phyloP scores from a whole-genome alignment of 208 protist genomes.

The Wallacemonas rigidus region DNA sequence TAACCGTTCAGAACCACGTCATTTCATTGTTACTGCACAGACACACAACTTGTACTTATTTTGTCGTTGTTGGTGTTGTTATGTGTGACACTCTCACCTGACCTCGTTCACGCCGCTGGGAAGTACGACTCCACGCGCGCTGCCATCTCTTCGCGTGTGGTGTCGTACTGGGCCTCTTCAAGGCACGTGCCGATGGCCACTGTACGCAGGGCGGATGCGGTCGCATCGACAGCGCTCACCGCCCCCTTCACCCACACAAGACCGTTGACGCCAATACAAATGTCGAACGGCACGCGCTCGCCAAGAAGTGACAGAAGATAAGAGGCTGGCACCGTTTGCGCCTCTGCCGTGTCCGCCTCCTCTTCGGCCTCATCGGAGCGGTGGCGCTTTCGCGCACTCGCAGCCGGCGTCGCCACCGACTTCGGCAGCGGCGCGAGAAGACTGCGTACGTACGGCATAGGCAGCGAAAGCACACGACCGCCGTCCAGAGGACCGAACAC shows the following conservation, averaged over 20 bases:
- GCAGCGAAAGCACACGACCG: slow-evolving; percentile 66
- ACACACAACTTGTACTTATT: neutral
- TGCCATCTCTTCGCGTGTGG: slow-evolving; percentile 66
- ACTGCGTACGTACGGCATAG: slow-evolving; percentile 64
- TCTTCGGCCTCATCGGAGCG: slow-evolving; percentile 16
- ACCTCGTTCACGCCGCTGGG: slow-evolving; percentile 18
- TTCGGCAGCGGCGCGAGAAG: slow-evolving; percentile 43
- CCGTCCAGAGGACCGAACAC: slow-evolving; percentile 75
- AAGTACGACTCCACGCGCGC: slow-evolving; percentile 75
- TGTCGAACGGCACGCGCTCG: slow-evolving; percentile 68
- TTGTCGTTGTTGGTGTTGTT: neutral
- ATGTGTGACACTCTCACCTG: neutral
- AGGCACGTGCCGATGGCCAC: slow-evolving; percentile 78
- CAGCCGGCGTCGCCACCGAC: neutral
- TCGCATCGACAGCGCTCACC: slow-evolving; percentile 39
- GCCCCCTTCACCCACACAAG: slow-evolving; percentile 82
- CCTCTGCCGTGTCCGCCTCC: neutral
- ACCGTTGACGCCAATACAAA: slow-evolving; percentile 78
- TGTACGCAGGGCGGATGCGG: slow-evolving; percentile 55
- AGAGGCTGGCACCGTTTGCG: slow-evolving; percentile 39
- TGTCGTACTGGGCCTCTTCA: slow-evolving; percentile 70
- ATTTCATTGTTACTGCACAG: too few species aligned
- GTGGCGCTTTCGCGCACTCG: slow-evolving; percentile 16
- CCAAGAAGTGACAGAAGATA: slow-evolving; percentile 68
- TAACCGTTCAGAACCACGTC: too few species aligned